These are phyloP conservation scores for Neurospora sp. DNA, from an alignment of 2,329 filamentous ascomycete species.

Conservation along the genomic window DNA sequence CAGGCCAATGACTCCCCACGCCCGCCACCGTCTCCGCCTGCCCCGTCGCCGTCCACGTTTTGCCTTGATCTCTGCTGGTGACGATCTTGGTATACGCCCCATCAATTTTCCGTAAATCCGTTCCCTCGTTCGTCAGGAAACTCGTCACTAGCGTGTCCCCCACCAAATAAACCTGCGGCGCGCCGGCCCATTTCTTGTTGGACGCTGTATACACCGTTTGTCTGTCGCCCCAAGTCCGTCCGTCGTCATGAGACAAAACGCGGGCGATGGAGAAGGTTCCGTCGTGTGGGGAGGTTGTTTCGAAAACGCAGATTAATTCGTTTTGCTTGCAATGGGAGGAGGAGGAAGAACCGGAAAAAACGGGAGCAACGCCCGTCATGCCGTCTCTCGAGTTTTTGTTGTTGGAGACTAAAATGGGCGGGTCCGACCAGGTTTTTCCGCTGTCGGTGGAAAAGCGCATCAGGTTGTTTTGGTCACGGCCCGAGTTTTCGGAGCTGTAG, in stretches of 20 bases:
- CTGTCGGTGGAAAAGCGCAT: constrained; percentile 29
- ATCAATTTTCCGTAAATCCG: constrained; percentile 11
- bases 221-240: constrained; percentile 29
- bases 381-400: constrained; percentile 26
- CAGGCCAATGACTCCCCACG: constrained; percentile 23
- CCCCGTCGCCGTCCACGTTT: constrained; percentile 16
- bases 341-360: not conserved
- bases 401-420: constrained; percentile 25
- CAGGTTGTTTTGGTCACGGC: constrained; percentile 31
- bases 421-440: constrained; percentile 27
- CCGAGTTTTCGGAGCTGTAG: constrained; percentile 31
- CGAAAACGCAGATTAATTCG: constrained; percentile 28
- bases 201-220: constrained; percentile 29
- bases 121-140: constrained; percentile 36
- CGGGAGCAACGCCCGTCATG: constrained; percentile 31
- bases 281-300: constrained; percentile 22
- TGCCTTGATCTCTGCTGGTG: constrained; percentile 18
- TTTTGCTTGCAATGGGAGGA: not conserved
- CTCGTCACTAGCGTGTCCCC: constrained; percentile 30
- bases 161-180: constrained; percentile 32
- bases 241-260: constrained; percentile 31
- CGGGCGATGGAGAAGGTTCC: constrained; percentile 26
- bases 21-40: constrained; percentile 17
- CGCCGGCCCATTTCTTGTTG: constrained; percentile 25
- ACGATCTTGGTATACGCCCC: constrained; percentile 24